Evolutionary conservation across 2,329 filamentous ascomycete species (phyloP), one percentile per base, ranked within the genome.

Genomic region (Thelonectria discophora): DNA sequence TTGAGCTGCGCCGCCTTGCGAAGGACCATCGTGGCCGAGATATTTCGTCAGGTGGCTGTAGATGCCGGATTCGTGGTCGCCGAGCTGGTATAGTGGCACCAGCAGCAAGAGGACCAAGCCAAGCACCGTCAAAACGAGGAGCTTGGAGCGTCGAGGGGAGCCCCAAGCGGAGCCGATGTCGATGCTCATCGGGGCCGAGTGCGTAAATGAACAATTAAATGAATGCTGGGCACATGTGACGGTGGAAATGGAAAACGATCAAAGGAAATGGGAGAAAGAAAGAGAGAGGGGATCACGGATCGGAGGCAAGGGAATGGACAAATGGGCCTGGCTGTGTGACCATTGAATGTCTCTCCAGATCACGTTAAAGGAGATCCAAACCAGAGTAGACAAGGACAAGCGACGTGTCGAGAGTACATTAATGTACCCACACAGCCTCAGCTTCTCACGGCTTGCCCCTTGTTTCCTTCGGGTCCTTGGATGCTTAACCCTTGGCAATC

Each of bases 1-100:
- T 49, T 55, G 59, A 45, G 62, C 65, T 45, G 67, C 56, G 8
- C 78, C 79, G 60, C 77, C 79, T 67, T 80, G 77, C 65, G 77
- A 76, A 55, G 77, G 71, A 37, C 66, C 68, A 15, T 68, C 69
- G 52, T 73, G 60, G 49, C 67, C 67, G 52, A 75, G 69, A 60
- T 75, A 75, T 34, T 72, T 70, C 47, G 70, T 69, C 37, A 76
- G 52, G 50, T 73, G 69, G 51, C 73, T 64, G 66, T 74, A 75
- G 59, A 76, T 52, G 52, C 72, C 61, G n/a, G 73, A 65, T 11
- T 63, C 58, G 49, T 73, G 66, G 56, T 72, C 64, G 64, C 69
- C 67, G 43, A 75, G 67, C 50, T 72, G 69, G 58, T 73, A 69
- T 70, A 76, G 72, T 61, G 74, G 72, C 53, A 75, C 60, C 47